Base-by-base conservation (phyloP, 371 early-diverging fungal species). In the Mucor saturninus region DNA sequence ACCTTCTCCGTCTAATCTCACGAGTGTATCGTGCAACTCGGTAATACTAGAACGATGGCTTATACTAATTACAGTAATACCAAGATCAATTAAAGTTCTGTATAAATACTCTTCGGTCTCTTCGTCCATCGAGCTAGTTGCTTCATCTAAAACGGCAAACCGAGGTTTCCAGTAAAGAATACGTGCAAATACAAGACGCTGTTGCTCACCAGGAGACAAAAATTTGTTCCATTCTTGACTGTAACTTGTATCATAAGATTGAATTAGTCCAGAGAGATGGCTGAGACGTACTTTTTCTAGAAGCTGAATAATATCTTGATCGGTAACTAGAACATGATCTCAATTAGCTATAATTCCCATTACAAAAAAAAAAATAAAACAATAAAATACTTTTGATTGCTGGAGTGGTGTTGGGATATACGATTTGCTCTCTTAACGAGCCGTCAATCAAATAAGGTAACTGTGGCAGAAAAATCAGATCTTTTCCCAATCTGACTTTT, bases 151-250 rank as follows among this genome's bases (percentile, higher is more conserved):
- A 2, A 87, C 86, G 48, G 90, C 90, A 82, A 91, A 91, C 29
- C 65, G 54, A 1, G 92, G 93, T 7, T 75, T 71, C 70, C 84
- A 82, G 58, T 83, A 87, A 62, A 93, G 78, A 5, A 90, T 61
- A 21, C 93, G 78, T 5, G 89, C 89, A 74, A 92, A 81, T 3
- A 89, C 83, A 46, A 93, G 64, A 32, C 83, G 80, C 59, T 93
- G 93, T 63, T 85, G 85, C 71, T 93, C 92, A 52, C 93, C 93
- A 13, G 93, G 93, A 6, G 91, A 92, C 38, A 93, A 73, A 61
- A 85, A 73, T 60, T 79, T 83, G 58, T 70, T 68, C 92, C 92
- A 93, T 40, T 86, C 83, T 53, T 79, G 72, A 43, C 83, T 80
- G 51, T 83, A 86, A 0, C 62, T 56, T 1, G 60, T 72, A 65